Evolutionary conservation across 2,329 filamentous ascomycete species (phyloP), one percentile per base, ranked within the genome.

Genomic region (Sporothrix brunneoviolacea): DNA sequence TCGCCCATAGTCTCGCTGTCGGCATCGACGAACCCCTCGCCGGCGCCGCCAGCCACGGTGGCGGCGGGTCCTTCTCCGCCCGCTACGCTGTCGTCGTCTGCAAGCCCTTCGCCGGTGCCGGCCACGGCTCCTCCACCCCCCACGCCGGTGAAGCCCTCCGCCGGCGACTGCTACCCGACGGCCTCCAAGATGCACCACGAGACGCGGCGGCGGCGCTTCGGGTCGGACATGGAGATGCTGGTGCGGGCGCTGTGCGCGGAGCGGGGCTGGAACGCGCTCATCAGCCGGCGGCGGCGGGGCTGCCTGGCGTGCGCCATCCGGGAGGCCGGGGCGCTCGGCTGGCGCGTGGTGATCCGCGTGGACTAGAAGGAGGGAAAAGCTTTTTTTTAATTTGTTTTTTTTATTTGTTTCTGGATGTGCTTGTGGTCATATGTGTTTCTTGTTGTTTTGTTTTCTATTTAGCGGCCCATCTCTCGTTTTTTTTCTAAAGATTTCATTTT

Each of bases 241-340:
- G 83, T 83, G 1, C 72, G 86, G 43, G 85, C 86, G 2, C 73
- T 88, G 57, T 91, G 87, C 62, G 83, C 86, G 1, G 81, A 87
- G 61, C 80, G 77, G 57, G 86, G 86, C 3, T 83, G 83, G 74
- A 85, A 89, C 62, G 86, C 86, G 19, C 63, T 91, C 16, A 74
- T 91, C 55, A 86, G 83, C 54, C 73, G 84, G 46, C 72, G 75
- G 35, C 77, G 80, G 56, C 73, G 84, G 54, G 85, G 83, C 0
- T 91, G 87, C 61, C 65, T 91, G 32, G 77, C 79, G 4, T 91
- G 87, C 65, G 84, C 84, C 36, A 79, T 91, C 38, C 75, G 87
- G 16, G 86, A 91, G 68, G 86, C 85, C 0, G 80, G 81, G 5
- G 86, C 83, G 3, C 63, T 89, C 52, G 82, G 80, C 2, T 82